Conservation (phyloP, 78 protist species). For the Dictyostelium firmibasis region DNA sequence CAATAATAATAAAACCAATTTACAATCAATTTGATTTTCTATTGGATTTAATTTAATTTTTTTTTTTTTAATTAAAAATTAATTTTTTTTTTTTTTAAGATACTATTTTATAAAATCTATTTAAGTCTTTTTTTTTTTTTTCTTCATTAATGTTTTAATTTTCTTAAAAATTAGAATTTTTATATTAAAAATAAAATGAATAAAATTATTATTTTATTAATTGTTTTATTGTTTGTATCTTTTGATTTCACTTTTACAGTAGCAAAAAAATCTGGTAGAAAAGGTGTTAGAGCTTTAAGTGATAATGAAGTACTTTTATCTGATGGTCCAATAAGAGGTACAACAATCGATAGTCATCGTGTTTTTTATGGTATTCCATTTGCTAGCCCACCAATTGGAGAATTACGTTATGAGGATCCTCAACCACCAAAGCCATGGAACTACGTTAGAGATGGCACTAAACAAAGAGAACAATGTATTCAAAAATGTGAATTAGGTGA, state of each 20-base stretch:
- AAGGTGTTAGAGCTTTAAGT: not conserved
- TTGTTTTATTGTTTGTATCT: not conserved
- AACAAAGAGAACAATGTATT: not conserved
- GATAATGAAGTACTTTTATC: not conserved
- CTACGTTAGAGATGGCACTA: constrained; percentile 20
- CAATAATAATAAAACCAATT: no score
- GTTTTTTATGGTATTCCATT: constrained; percentile 39
- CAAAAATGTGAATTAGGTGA: constrained; percentile 25
- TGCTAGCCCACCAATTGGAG: constrained; percentile 41
- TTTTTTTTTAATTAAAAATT: no score
- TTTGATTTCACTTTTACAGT: not conserved
- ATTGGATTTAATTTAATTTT: no score
- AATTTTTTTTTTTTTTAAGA: no score
- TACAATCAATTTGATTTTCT: no score
- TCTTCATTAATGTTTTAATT: not conserved
- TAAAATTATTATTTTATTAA: not conserved
- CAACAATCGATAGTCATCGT: not conserved
- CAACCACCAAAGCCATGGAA: not conserved
- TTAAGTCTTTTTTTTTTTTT: not conserved
- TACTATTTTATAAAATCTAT: no score
- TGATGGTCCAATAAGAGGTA: not conserved
- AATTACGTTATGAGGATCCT: constrained; percentile 35
- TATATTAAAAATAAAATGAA: not conserved
- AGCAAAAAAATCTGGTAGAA: not conserved
- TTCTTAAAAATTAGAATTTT: not conserved